Percentiles rank a stretch among this genome's conserved stretches.
These are phyloP conservation scores for Paramecium biaurelia DNA, from an alignment of 73 alveolate genomes.

Conservation along the genomic window DNA sequence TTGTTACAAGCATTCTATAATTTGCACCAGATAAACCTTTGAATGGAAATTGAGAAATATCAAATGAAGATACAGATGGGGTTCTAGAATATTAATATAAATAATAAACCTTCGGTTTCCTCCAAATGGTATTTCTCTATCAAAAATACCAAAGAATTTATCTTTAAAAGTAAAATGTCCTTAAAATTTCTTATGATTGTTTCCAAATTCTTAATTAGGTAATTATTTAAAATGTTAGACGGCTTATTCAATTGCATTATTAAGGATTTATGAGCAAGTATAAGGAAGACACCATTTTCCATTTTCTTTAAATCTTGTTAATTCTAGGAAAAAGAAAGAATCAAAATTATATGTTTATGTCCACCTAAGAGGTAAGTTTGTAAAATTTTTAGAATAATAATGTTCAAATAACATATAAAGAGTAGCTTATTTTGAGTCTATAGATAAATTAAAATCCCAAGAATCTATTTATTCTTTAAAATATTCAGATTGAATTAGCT, in stretches of 20 bases:
- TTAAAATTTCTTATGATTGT: not conserved
- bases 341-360: not conserved
- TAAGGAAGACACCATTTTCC: not conserved
- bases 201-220: not conserved
- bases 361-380: not conserved
- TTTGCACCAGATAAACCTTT: constrained; percentile 17
- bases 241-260: not conserved
- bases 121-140: constrained; percentile 7
- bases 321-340: constrained; percentile 62
- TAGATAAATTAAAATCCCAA: not conserved
- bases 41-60: not conserved
- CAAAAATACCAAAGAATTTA: not conserved
- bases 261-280: not conserved
- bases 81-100: not conserved
- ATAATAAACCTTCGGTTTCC: constrained; percentile 32
- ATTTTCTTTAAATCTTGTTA: not conserved
- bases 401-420: constrained; percentile 3
- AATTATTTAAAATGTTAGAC: not conserved
- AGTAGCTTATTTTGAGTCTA: not conserved
- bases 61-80: not conserved
- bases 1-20: not conserved
- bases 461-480: not conserved
- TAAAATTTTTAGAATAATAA: not conserved
- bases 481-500: not conserved
- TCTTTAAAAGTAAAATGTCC: not conserved